Evolutionary conservation across 805 yeast genomes (phyloP), one percentile per base, ranked within the genome.

Genomic region (Candida pseudoglaebosa): DNA sequence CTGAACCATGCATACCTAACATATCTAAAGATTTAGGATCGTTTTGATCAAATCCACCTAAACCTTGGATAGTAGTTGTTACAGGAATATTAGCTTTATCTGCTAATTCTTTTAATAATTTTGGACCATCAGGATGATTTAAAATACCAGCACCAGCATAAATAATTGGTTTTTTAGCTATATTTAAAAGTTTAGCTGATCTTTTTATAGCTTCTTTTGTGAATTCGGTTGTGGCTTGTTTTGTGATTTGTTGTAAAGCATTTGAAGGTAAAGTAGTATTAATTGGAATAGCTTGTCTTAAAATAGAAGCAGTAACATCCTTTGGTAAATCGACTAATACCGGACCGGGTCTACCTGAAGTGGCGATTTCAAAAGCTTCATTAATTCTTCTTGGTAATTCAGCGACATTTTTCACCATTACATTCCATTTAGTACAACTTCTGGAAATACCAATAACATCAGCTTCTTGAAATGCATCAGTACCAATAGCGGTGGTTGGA

Each of bases 381-480:
- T 93, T 91, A 59, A 93, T 91, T 58, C 98, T 78, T 55, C 87
- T 78, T 45, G 99, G 99, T 50, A 93, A 73, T 67, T 93, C 99
- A 39, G 90, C 91, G 37, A 93, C 91, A 57, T 77, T 77, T 65
- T 88, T 93, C 42, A 93, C 97, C 99, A 93, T 93, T 28, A 90
- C 97, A 59, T 95, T 93, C 99, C 99, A 93, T 65, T 93, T 93
- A 44, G 99, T 89, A 73, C 99, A 93, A 5, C 96, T 82, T 60
- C 99, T 79, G 4, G 98, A 87, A 56, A 93, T 93, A 53, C 98
- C 99, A 34, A 93, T 79, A 38, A 91, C 95, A 59, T 93, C 99
- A 36, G 99, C 99, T 71, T 93, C 99, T 73, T 93, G 99, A 82
- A 93, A 93, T 19, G 98, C 95, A 62, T 93, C 99, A 10, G 98